Base-by-base conservation (phyloP, 1,284 basidiomycete genomes). In the Malassezia sympodialis region DNA sequence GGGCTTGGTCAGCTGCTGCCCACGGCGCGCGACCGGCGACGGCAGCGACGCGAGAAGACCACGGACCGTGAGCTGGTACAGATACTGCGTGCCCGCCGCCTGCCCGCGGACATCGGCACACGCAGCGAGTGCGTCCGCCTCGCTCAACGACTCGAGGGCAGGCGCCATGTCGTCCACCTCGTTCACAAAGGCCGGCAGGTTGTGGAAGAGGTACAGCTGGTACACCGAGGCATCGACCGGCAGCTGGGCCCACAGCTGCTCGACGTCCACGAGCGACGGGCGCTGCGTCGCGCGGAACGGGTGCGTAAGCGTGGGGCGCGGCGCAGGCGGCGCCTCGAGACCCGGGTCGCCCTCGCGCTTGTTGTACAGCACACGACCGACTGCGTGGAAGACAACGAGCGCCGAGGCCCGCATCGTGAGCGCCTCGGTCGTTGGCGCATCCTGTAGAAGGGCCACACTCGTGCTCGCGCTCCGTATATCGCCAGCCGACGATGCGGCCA, bases 301-400 rank as follows among this genome's bases (percentile, higher is more conserved):
- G 4, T 7, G 31, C 19, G 37, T 21, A 11, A 11, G 37, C 17
- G n/a, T 26, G 4, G 41, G 41, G 10, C 26, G 27, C 2, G 35
- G 32, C 30, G 27, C 5, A 8, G 48, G n/a, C 4, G 26, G 7
- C 15, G 8, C 26, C 7, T 15, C 35, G 8, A 10, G 14, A 2
- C 26, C 32, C 4, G 54, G 49, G 27, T 42, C 8, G 4, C n/a
- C 76, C 82, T 56, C 55, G 88, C 93, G 82, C 76, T 96, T 99
- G 76, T 94, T 96, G 75, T 93, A 98, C 47, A 98, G 76, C 2
- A 96, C 81, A 76, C 88, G 93, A 6, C 93, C 94, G 32, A 99
- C 78, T 7, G 96, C 78, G 76, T 96, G 94, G 68, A 96, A 98
- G 35, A 99, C 77, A 2, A 82, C 84, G 8, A 99, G 77, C 52